Evolutionary conservation across 495 filamentous ascomycete genomes (phyloP), one percentile per base, ranked within the genome.

Genomic region (Daldinia grandis): DNA sequence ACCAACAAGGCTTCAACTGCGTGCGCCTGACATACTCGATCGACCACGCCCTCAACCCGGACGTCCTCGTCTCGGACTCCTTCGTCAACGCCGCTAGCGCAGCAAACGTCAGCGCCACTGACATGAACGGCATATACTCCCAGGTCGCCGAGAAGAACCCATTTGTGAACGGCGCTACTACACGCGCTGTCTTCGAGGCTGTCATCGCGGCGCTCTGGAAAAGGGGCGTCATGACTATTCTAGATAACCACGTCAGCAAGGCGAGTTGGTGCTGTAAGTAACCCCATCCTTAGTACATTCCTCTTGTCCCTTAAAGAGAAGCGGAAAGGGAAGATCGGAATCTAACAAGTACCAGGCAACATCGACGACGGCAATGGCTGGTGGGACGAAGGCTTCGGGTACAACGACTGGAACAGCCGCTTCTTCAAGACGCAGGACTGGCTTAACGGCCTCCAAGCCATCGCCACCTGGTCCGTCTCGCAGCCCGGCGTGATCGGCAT

Each of bases 1-100:
- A 75, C 35, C 37, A 61, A 21, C 77, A 81, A 17, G 79, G 78
- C 50, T 86, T 85, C 80, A 85, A 85, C 80, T 86, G 84, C 76
- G 83, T 86, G 51, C 83, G 84, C 19, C 79, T 86, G 17, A 85
- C 83, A 27, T 86, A 83, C 78, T 79, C 76, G 50, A 84, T 80
- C 76, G 84, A 86, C 72, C 82, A 82, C 68, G 83, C 85, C 0
- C 78, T 87, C 12, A 69, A 78, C 73, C 81, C 80, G 1, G n/a
- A 55, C 25, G 58, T 74, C 9, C 47, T 55, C 5, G 78, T 87
- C 21, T 62, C 72, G 5, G 77, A 78, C 66, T 76, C 82, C 10
- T 87, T 87, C 72, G 25, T 44, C 15, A 60, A 69, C 1, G 81
- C 80, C 15, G 83, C 81, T 17, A 24, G 55, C 5, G 71, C 77